phyloP scores from a whole-genome alignment of 2,329 filamentous ascomycete genomes.

The Trichocomaceae sp. region DNA sequence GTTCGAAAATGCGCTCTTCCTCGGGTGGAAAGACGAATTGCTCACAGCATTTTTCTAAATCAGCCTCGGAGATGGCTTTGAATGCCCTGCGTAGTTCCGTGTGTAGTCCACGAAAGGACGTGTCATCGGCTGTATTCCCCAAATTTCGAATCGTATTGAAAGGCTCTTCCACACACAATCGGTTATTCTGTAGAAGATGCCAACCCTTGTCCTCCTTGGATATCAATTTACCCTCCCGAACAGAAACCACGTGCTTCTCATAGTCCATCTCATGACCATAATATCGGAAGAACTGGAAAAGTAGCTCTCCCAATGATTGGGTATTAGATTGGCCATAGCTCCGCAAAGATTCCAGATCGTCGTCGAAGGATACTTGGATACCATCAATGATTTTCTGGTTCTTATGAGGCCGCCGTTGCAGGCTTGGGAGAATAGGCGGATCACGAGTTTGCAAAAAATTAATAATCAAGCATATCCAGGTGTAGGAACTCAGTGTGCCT shows the following conservation, averaged over 20 bases:
- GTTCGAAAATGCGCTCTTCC: conserved; percentile 56
- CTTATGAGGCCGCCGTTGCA: conserved; percentile 67
- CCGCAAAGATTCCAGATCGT: conserved; percentile 68
- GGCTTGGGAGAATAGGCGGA: conserved; percentile 73
- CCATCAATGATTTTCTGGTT: conserved; percentile 58
- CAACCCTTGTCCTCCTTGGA: conserved; percentile 83
- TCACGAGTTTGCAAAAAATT: conserved; percentile 86
- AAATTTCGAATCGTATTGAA: conserved; percentile 87
- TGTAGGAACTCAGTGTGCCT: conserved; percentile 93
- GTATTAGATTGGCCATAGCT: conserved; percentile 74
- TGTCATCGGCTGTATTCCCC: conserved; percentile 93
- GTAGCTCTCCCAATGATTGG: conserved; percentile 72
- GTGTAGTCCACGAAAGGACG: conserved; percentile 85
- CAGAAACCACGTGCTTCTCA: conserved; percentile 73
- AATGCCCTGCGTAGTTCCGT: conserved; percentile 84
- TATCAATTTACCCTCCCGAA: conserved; percentile 71
- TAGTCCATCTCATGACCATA: conserved; percentile 94
- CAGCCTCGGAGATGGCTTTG: conserved; percentile 68
- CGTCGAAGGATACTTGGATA: conserved; percentile 70
- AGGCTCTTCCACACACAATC: conserved; percentile 90
- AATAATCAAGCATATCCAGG: conserved; percentile 98
- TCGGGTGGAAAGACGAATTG: conserved; percentile 83
- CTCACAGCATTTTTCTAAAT: conserved; percentile 77
- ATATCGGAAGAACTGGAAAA: conserved; percentile 92
- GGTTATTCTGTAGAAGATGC: conserved; percentile 72